Percentiles rank a stretch among this genome's conserved stretches.
These are phyloP conservation scores for Exophiala dermatitidis DNA, from an alignment of 2,329 filamentous ascomycete species.

Conservation along the genomic window DNA sequence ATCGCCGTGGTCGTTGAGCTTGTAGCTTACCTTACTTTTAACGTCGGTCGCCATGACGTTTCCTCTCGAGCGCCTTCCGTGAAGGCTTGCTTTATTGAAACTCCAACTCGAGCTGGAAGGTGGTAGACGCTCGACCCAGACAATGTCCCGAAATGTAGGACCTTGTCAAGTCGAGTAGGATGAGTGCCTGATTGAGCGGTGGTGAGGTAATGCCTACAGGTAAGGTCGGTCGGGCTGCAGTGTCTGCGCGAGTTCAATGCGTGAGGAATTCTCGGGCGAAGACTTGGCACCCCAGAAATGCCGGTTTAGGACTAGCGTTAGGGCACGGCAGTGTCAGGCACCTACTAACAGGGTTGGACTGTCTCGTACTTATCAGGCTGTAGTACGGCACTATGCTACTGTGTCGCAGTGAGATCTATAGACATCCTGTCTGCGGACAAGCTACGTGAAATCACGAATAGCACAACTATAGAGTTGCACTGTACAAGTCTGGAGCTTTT, in stretches of 20 bases:
- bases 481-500: too few relatives aligned
- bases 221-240: background rate
- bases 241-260: background rate
- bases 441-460: too few relatives aligned
- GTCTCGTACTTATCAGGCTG: too few relatives aligned
- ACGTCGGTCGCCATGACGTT: constrained; percentile 46
- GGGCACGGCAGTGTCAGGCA: background rate
- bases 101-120: constrained; percentile 35
- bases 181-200: constrained; percentile 16
- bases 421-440: too few relatives aligned
- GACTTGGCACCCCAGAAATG: background rate
- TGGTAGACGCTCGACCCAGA: constrained; percentile 24
- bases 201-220: constrained; percentile 2
- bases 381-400: too few relatives aligned
- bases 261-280: background rate
- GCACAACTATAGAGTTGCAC: too few relatives aligned
- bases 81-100: constrained; percentile 44
- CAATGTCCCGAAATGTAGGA: constrained; percentile 23
- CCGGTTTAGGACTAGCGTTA: background rate
- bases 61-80: constrained; percentile 43
- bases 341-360: background rate
- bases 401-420: too few relatives aligned
- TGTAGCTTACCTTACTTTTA: constrained; percentile 44
- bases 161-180: constrained; percentile 24
- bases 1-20: background rate